Conservation (phyloP, 805 yeast species). For the Metschnikowia shivogae region DNA sequence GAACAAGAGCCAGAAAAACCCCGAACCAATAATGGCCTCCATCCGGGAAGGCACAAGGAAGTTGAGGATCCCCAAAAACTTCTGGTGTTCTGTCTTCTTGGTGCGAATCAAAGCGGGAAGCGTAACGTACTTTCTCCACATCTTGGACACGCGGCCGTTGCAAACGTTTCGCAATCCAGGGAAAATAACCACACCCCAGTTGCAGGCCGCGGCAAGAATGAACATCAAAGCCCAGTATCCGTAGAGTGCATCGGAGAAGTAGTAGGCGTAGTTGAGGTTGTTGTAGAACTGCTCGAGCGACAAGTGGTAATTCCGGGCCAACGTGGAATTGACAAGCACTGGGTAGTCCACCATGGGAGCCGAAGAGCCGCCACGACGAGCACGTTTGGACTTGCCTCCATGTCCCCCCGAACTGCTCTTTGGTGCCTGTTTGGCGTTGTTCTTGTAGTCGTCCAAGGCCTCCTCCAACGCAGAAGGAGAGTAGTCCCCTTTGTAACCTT, state of each 20-base stretch:
- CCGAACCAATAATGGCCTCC: constrained; percentile 22
- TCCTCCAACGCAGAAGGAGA: not conserved
- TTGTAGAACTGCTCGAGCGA: constrained; percentile 6
- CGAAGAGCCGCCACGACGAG: not conserved
- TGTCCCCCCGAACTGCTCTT: not conserved
- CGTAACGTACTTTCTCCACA: constrained; percentile 32
- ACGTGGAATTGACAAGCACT: constrained; percentile 6
- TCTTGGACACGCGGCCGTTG: constrained; percentile 27
- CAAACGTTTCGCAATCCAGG: constrained; percentile 10
- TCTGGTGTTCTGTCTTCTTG: constrained; percentile 25
- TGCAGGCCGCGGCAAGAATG: constrained; percentile 10
- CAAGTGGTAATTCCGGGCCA: constrained; percentile 2
- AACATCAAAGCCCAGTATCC: constrained; percentile 15
- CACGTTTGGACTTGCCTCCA: not conserved
- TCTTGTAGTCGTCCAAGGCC: not conserved
- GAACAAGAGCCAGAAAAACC: constrained; percentile 18
- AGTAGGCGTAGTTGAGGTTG: constrained; percentile 13
- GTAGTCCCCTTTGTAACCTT: not conserved
- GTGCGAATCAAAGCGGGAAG: constrained; percentile 36
- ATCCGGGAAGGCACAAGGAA: constrained; percentile 24
- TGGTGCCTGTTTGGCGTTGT: not conserved
- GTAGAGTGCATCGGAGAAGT: constrained; percentile 10
- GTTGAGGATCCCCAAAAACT: constrained; percentile 21
- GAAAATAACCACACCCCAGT: constrained; percentile 15
- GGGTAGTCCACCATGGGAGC: constrained; percentile 9